Percentiles rank a stretch among this genome's conserved stretches.
Conservation (phyloP, 2,329 filamentous ascomycete species). For the Ascochyta pisi region DNA sequence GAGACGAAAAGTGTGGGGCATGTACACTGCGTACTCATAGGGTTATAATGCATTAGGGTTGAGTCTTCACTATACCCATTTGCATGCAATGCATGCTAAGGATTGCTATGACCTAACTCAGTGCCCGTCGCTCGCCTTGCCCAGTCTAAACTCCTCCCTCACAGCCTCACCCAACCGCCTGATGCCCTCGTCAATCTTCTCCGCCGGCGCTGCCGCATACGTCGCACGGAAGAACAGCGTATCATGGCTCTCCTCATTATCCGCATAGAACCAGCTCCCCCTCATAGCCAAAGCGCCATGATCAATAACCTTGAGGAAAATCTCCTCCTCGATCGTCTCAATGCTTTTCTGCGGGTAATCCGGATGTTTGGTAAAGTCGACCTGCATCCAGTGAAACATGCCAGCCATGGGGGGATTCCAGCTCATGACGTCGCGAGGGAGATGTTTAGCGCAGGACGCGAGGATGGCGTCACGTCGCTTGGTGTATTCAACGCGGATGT, state of each 20-base stretch:
- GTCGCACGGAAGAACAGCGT: conserved; percentile 89
- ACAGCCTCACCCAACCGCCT: conserved; percentile 76
- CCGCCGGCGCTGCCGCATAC: conserved; percentile 75
- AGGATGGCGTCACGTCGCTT: conserved; percentile 77
- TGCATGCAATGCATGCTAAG: background rate
- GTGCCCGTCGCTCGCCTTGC: conserved; percentile 5
- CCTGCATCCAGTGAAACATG: conserved; percentile 91
- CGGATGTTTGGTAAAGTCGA: conserved; percentile 73
- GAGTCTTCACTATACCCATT: background rate
- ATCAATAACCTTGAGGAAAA: conserved; percentile 79
- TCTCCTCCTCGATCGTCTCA: conserved; percentile 78
- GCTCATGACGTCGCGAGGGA: conserved; percentile 76
- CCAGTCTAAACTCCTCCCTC: conserved; percentile 64
- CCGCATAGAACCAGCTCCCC: conserved; percentile 90
- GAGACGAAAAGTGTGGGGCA: background rate
- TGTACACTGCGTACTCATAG: conserved; percentile 5
- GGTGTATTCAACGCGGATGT: conserved; percentile 82
- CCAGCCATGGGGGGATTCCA: conserved; percentile 84
- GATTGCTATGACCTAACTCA: background rate
- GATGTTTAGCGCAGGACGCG: conserved; percentile 76
- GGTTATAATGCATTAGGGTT: background rate
- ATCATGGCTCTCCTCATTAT: conserved; percentile 63
- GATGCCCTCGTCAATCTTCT: conserved; percentile 59
- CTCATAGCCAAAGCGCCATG: conserved; percentile 81
- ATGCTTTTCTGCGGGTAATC: conserved; percentile 59